These are phyloP conservation scores for Pseudocercospora eumusae DNA, from an alignment of 2,329 filamentous ascomycete genomes.

Conservation along the genomic window DNA sequence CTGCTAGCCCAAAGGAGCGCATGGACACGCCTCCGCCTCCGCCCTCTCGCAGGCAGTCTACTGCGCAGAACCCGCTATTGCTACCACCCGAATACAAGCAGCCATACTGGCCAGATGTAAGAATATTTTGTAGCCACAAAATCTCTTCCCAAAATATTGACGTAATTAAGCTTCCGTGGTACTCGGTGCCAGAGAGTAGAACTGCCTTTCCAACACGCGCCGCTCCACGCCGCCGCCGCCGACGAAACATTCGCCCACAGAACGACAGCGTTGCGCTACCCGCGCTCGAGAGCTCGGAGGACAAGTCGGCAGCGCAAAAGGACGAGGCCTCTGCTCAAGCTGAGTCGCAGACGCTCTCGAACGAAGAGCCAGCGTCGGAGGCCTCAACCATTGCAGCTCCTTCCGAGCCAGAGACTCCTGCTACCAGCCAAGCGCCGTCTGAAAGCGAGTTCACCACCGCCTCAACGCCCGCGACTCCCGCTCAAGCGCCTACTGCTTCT, in stretches of 20 bases:
- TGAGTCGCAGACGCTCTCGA: conserved; percentile 18
- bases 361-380: conserved; percentile 43
- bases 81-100: conserved; percentile 24
- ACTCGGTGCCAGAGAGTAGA: conserved; percentile 54
- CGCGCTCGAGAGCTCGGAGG: conserved; percentile 35
- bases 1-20: conserved; percentile 18
- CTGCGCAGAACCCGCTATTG: conserved; percentile 24
- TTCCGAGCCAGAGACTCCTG: conserved; percentile 57
- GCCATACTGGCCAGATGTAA: conserved; percentile 28
- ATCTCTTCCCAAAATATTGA: conserved; percentile 11
- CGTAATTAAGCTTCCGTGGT: conserved; percentile 57
- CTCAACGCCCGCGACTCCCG: conserved; percentile 54
- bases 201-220: conserved; percentile 56
- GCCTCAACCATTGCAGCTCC: conserved; percentile 48
- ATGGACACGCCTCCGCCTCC: conserved; percentile 25
- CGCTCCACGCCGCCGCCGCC: conserved; percentile 50
- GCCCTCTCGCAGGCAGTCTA: conserved; percentile 22
- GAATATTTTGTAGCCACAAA: not conserved
- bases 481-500: conserved; percentile 36
- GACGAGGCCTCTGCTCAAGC: conserved; percentile 1
- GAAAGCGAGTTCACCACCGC: conserved; percentile 51
- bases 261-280: conserved; percentile 55
- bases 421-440: conserved; percentile 60
- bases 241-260: conserved; percentile 42
- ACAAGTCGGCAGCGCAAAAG: conserved; percentile 34